phyloP scores from a whole-genome alignment of 2,329 filamentous ascomycete genomes.

The Phaeosphaeria sp. region DNA sequence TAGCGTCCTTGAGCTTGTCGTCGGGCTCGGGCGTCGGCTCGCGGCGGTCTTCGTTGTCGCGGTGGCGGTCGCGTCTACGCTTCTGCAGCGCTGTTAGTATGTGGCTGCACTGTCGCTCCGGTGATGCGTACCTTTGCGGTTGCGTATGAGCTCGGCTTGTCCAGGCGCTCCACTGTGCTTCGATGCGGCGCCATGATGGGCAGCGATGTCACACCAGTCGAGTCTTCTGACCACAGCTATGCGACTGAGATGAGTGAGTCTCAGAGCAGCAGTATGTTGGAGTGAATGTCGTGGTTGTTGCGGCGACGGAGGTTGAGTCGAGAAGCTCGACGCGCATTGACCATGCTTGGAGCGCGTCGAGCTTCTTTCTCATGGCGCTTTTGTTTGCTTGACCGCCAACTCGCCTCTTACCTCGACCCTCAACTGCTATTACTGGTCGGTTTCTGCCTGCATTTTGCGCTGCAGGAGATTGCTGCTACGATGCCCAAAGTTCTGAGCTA shows the following conservation, averaged over 20 bases:
- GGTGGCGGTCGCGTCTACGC: constrained; percentile 71
- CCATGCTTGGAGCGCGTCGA: constrained; percentile 8
- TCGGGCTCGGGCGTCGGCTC: constrained; percentile 65
- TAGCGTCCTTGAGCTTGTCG: constrained; percentile 84
- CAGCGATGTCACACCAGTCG: neutral
- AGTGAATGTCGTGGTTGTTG: neutral
- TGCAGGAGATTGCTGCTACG: constrained; percentile 6
- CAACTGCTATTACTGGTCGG: neutral
- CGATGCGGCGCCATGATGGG: constrained; percentile 41
- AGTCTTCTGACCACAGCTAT: neutral
- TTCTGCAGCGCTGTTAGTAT: constrained; percentile 59
- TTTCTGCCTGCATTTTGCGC: neutral
- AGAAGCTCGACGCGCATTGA: constrained; percentile 15
- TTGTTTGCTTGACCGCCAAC: constrained; percentile 8
- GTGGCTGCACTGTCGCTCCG: neutral
- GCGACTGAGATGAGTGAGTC: constrained; percentile 8
- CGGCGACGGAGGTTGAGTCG: neutral
- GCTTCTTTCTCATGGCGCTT: constrained; percentile 9
- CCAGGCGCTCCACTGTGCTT: constrained; percentile 92
- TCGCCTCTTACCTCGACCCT: neutral
- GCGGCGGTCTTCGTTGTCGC: constrained; percentile 59
- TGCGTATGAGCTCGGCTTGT: constrained; percentile 95
- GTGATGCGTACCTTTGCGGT: constrained; percentile 69
- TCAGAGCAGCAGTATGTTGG: constrained; percentile 1
- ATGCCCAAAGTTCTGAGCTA: constrained; percentile 91